Evolutionary conservation across 2,329 filamentous ascomycete genomes (phyloP).

Genomic region (Didymella sp.): DNA sequence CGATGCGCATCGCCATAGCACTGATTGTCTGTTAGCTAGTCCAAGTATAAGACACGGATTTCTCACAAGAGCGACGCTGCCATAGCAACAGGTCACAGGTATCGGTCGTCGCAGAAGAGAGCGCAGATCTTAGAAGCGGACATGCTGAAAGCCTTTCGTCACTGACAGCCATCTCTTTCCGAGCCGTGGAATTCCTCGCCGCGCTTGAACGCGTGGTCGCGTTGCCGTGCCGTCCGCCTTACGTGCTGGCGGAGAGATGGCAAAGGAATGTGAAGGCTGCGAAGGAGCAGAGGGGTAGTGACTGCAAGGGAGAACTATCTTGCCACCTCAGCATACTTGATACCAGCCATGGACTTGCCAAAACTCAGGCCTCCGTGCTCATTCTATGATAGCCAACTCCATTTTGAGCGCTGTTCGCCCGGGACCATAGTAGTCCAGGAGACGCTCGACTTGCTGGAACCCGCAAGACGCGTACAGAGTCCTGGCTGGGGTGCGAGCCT

Average conservation of each 20-base stretch:
- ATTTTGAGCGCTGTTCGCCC: constrained; percentile 54
- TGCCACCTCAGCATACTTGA: constrained; percentile 32
- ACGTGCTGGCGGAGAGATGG: constrained; percentile 28
- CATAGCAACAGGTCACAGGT: constrained; percentile 24
- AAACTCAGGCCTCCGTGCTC: constrained; percentile 7
- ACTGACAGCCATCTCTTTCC: constrained; percentile 41
- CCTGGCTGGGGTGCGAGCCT: constrained; percentile 54
- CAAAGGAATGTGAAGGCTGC: constrained; percentile 38
- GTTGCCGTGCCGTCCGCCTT: constrained; percentile 29
- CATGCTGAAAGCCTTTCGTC: constrained; percentile 32
- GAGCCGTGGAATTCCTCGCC: constrained; percentile 38
- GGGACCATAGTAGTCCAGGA: constrained; percentile 59
- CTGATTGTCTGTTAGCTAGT: constrained; percentile 17
- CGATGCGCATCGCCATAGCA: constrained; percentile 27
- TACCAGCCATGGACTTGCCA: constrained; percentile 16
- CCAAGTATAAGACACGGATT: background rate
- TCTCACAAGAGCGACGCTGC: constrained; percentile 28
- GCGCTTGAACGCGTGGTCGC: constrained; percentile 36
- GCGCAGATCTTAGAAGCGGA: constrained; percentile 22
- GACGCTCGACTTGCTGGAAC: constrained; percentile 56
- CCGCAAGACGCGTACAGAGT: constrained; percentile 55
- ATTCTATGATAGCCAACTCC: constrained; percentile 30
- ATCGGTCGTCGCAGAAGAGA: constrained; percentile 19
- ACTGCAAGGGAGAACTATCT: constrained; percentile 42
- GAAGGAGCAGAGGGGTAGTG: constrained; percentile 25